Evolutionary conservation across 441 rosid genomes (phyloP), one percentile per base, ranked within the genome.

Genomic region (Erodium trifolium): DNA sequence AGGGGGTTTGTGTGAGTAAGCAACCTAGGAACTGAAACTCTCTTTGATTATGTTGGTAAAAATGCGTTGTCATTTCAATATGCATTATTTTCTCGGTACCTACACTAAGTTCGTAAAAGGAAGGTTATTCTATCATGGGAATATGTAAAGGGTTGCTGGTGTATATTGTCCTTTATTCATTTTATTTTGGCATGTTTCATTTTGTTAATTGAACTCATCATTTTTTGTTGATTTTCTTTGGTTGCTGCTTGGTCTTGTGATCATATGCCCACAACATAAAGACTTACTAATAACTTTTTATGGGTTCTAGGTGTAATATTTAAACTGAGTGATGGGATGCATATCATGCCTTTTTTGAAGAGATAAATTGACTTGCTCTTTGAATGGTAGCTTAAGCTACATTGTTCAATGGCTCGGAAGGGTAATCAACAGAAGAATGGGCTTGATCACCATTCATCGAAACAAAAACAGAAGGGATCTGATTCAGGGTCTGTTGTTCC

Each of bases 351-450:
- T 69, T 62, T 37, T 67, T 17, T 66, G 71, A 79, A 68, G 74
- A 65, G 65, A 73, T 81, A 34, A 71, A 49, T 73, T 78, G 47
- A 67, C 27, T 68, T 67, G 27, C 47, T 69, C 55, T 65, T 69
- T 43, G 63, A 66, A 37, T 35, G 67, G 35, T 74, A 37, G 39
- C n/a, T 18, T 18, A 60, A 17, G 37, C 23, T n/a, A 67, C 64
- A 68, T 45, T 27, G 41, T 72, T 68, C 11, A 64, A 93, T 93
- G 99, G 96, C 97, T 78, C 89, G 96, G 47, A 88, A 87, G 82
- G 84, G 92, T 70, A 93, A 79, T 74, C 91, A 88, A 23, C 97
- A 83, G 81, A 89, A 83, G 86, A 86, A 85, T 83, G 94, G 91
- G 62, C 70, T 84, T 68, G 85, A 84, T 71, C 83, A 77, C 71